Conservation (phyloP, 1,139 yeast genomes). For the Yamadazyma taylorii region DNA sequence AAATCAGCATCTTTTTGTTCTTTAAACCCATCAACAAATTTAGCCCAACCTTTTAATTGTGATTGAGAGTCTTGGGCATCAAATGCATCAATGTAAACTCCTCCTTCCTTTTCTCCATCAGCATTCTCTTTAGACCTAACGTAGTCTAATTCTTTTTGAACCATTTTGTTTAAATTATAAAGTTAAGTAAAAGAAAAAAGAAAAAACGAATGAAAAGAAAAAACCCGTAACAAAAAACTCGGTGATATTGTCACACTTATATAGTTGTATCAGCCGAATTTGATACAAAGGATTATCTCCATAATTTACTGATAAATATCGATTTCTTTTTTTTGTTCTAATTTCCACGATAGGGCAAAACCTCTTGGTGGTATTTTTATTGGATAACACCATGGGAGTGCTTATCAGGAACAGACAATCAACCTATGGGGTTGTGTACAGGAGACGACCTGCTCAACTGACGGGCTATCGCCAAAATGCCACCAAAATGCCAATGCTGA, state of each 20-base stretch:
- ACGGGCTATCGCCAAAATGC: too few species aligned
- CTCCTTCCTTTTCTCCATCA: slow-evolving; percentile 42
- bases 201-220: neutral
- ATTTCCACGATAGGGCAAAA: slow-evolving; percentile 2
- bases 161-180: too few species aligned
- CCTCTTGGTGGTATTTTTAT: neutral
- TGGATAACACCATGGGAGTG: neutral
- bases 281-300: neutral
- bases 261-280: neutral
- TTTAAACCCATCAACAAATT: slow-evolving; percentile 57
- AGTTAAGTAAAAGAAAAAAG: neutral
- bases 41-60: slow-evolving; percentile 36
- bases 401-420: neutral
- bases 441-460: too few species aligned
- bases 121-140: slow-evolving; percentile 41
- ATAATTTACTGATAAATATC: too few species aligned
- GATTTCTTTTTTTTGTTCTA: neutral
- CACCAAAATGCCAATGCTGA: too few species aligned
- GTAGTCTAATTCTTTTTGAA: slow-evolving; percentile 45
- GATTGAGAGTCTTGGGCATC: slow-evolving; percentile 30
- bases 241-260: slow-evolving; percentile 1
- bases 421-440: neutral
- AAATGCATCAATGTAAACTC: slow-evolving; percentile 44
- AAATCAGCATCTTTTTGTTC: slow-evolving; percentile 46
- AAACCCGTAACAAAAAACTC: neutral